These are phyloP conservation scores for Immersiella caudata DNA, from an alignment of 495 filamentous ascomycete species.

Conservation along the genomic window DNA sequence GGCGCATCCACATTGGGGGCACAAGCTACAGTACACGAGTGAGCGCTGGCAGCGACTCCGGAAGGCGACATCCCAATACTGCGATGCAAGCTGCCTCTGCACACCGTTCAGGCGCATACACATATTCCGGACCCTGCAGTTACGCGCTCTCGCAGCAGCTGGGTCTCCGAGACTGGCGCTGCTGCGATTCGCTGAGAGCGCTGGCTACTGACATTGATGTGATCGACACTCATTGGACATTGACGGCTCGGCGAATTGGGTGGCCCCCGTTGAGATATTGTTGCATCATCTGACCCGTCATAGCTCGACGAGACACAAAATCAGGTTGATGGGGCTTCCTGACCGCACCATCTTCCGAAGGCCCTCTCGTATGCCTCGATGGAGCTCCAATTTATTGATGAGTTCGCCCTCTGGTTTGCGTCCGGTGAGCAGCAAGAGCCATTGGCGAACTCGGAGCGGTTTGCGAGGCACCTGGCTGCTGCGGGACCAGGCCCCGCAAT, in stretches of 20 bases:
- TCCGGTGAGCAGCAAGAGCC: not conserved
- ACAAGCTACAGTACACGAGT: not conserved
- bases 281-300: slow-evolving; percentile 25
- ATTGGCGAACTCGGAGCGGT: slow-evolving; percentile 1
- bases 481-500: not conserved
- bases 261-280: slow-evolving; percentile 1
- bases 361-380: not conserved
- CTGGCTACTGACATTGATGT: not conserved
- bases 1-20: not conserved
- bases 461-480: not conserved
- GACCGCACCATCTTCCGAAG: slow-evolving; percentile 3
- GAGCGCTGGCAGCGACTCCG: slow-evolving; percentile 1
- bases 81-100: not conserved
- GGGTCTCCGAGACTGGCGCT: not conserved
- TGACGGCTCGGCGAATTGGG: slow-evolving; percentile 18
- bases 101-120: not conserved
- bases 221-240: slow-evolving; percentile 11
- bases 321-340: slow-evolving; percentile 15
- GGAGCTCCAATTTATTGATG: not conserved
- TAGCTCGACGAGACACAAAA: slow-evolving; percentile 1
- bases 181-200: not conserved
- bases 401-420: not conserved
- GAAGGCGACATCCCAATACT: not conserved
- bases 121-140: slow-evolving; percentile 11
- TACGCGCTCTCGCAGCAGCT: not conserved